Conservation (phyloP, 1,284 basidiomycete species). For the Fomitopsis pinicola region DNA sequence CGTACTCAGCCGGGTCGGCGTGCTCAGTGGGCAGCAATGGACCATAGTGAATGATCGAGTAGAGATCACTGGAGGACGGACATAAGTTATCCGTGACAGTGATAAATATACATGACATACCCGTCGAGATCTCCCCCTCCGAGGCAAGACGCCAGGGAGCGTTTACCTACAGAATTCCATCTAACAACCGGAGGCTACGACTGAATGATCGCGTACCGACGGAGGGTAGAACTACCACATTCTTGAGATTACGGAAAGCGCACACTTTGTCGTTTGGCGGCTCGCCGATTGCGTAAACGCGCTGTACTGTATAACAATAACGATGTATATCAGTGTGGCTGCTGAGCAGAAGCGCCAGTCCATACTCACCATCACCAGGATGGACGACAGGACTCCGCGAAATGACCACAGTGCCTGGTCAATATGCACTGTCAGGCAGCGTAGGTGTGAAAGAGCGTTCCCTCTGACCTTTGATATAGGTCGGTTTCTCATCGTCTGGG, state of each 20-base stretch:
- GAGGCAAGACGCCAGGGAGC: constrained; percentile 64
- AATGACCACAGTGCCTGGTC: constrained; percentile 42
- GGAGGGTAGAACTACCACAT: constrained; percentile 73
- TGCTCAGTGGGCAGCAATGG: constrained; percentile 48
- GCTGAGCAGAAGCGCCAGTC: neutral
- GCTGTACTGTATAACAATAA: constrained; percentile 45
- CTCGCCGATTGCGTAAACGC: constrained; percentile 66
- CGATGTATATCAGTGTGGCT: neutral
- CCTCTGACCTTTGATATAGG: constrained; percentile 43
- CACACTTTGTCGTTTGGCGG: constrained; percentile 56
- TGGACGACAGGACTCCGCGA: constrained; percentile 67
- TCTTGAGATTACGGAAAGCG: constrained; percentile 58
- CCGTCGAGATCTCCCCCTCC: constrained; percentile 76
- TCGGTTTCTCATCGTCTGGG: constrained; percentile 40
- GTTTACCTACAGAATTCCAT: constrained; percentile 36
- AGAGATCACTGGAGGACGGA: constrained; percentile 26
- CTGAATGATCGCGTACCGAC: constrained; percentile 37
- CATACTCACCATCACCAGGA: constrained; percentile 58
- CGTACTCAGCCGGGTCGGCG: constrained; percentile 52
- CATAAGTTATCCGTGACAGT: neutral
- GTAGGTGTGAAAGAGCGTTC: neutral
- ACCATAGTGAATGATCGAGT: constrained; percentile 32
- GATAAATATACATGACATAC: constrained; percentile 32
- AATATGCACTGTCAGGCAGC: neutral
- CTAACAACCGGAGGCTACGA: neutral